phyloP scores from a whole-genome alignment of 306 rosid species.

The Fragaria vesca region DNA sequence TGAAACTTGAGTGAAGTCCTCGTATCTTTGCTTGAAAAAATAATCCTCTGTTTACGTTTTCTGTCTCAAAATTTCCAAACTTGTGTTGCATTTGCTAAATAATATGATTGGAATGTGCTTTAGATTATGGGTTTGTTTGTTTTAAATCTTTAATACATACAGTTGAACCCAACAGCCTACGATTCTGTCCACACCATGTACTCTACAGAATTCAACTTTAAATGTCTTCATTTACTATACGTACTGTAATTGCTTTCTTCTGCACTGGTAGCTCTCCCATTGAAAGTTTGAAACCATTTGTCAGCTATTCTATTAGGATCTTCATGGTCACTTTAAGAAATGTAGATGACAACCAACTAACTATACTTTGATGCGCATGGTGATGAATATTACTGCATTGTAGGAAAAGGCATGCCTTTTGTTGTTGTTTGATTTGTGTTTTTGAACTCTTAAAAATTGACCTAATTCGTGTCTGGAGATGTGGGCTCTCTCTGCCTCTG shows the following conservation, averaged over 20 bases:
- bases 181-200: neutral
- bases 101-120: neutral
- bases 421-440: neutral
- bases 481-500: constrained; percentile 48
- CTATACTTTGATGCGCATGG: neutral
- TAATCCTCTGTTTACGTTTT: neutral
- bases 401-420: neutral
- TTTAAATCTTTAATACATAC: neutral
- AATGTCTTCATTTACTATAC: neutral
- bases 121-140: neutral
- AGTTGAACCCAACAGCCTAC: neutral
- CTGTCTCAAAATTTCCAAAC: neutral
- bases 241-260: neutral
- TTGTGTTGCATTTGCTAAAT: constrained; percentile 1
- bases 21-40: neutral
- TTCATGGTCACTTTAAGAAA: neutral
- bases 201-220: neutral
- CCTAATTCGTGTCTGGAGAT: constrained; percentile 34
- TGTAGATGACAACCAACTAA: neutral
- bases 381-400: neutral
- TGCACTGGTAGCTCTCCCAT: neutral
- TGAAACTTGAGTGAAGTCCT: constrained; percentile 48
- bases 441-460: constrained; percentile 8
- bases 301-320: neutral
- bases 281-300: neutral